These are phyloP conservation scores for Trichophyton verrucosum DNA, from an alignment of 2,329 filamentous ascomycete genomes.

Conservation along the genomic window DNA sequence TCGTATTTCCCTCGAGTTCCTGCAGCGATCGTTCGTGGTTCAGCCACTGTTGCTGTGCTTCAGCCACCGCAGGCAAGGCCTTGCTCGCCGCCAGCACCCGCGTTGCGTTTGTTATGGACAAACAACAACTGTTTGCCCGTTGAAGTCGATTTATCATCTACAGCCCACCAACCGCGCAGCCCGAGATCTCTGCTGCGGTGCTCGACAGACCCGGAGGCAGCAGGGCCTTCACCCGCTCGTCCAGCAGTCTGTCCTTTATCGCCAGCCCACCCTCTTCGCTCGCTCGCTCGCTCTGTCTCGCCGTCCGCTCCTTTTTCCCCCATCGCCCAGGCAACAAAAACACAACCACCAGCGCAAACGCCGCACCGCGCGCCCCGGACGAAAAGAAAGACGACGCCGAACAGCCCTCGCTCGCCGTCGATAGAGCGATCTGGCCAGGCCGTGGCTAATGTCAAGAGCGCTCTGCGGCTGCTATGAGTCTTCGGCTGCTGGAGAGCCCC, in stretches of 20 bases:
- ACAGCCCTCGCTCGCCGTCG: background rate
- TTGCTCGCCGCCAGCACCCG: background rate
- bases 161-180: no score
- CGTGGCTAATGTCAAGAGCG: background rate
- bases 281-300: background rate
- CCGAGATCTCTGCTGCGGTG: background rate
- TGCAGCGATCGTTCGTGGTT: background rate
- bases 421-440: background rate
- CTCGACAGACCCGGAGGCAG: background rate
- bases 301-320: background rate
- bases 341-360: background rate
- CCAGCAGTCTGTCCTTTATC: background rate
- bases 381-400: background rate
- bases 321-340: background rate
- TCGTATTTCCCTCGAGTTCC: background rate
- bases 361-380: background rate
- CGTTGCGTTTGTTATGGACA: conserved; percentile 1
- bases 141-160: no score
- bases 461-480: background rate
- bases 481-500: background rate
- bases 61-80: background rate
- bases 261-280: background rate
- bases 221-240: background rate
- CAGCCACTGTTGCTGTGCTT: background rate
- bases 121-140: background rate